Evolutionary conservation across 202 grass and related monocot genomes (phyloP), one percentile per base, ranked within the genome.

Genomic region (Schoenoplectus tabernaemontani): DNA sequence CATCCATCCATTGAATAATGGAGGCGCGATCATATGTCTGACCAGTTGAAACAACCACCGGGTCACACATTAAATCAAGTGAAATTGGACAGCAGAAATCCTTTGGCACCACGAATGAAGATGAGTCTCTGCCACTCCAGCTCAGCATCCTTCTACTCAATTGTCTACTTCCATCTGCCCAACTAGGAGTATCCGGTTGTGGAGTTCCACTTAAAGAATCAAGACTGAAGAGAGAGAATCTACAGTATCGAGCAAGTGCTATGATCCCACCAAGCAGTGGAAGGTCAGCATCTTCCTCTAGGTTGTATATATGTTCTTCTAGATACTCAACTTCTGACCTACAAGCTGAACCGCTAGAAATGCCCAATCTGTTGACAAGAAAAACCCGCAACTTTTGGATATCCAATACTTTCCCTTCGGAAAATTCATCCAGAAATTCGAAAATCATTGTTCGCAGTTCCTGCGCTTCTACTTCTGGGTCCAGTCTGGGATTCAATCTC

Each of bases 31-130:
- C 96, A 48, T 91, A 99, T 0, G 96, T 99, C 87, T 95, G 91
- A 7, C 96, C 96, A 9, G 96, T 99, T 34, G 92, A 88, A 19
- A 85, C 90, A 17, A 99, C 83, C 6, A 99, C 96, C 0, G 96
- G 96, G 61, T 99, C 90, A 2, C 82, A 71, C 90, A 99, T 96
- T 67, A 99, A 83, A 80, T 99, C 96, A 26, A 99, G 86, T 1
- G 90, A 96, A 84, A 99, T 96, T 30, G 96, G 92, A 79, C 96
- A 99, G 13, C 90, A 96, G 61, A 99, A 99, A 82, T 99, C 96
- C 82, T 93, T 99, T 7, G 90, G 96, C 42, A 96, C 78, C 3
- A 48, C 82, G n/a, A 99, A 87, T 41, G 90, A 96, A 72, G 79
- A 92, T 15, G 87, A 82, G 47, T 88, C 78, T 22, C 86, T 78